Percentiles rank a stretch among this genome's conserved stretches.
Evolutionary conservation across 2,329 filamentous ascomycete species (phyloP).

Genomic region (Chalara sp.): DNA sequence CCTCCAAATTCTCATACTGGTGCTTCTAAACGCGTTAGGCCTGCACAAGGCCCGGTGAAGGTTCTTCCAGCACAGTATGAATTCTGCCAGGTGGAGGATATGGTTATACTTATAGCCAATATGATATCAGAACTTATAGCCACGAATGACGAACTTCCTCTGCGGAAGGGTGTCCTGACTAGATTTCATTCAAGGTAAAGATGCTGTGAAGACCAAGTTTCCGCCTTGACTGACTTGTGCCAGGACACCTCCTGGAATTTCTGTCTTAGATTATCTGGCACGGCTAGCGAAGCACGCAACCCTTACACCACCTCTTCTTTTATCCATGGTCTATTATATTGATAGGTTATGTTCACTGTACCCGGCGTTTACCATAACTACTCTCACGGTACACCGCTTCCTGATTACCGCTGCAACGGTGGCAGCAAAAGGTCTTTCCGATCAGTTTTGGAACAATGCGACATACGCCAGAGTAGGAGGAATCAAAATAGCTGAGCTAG

Average conservation of each 20-base stretch:
- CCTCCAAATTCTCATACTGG: slow-evolving; percentile 3
- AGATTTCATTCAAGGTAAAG: slow-evolving; percentile 85
- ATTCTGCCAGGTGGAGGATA: slow-evolving; percentile 71
- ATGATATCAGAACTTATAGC: slow-evolving; percentile 95
- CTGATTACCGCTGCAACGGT: slow-evolving; percentile 94
- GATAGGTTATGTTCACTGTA: slow-evolving; percentile 90
- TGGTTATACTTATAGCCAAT: slow-evolving; percentile 84
- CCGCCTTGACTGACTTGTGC: not conserved
- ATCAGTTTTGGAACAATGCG: slow-evolving; percentile 97
- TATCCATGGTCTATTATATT: slow-evolving; percentile 99
- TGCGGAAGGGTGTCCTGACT: slow-evolving; percentile 80
- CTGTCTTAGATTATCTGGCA: slow-evolving; percentile 87
- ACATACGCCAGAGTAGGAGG: slow-evolving; percentile 93
- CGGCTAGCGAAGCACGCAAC: slow-evolving; percentile 91
- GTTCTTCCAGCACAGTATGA: slow-evolving; percentile 71
- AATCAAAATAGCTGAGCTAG: slow-evolving; percentile 82
- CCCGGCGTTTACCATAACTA: slow-evolving; percentile 92
- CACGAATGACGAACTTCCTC: slow-evolving; percentile 81
- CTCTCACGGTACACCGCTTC: slow-evolving; percentile 92
- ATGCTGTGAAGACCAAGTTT: slow-evolving; percentile 20
- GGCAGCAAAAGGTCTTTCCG: slow-evolving; percentile 89
- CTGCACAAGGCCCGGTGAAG: slow-evolving; percentile 45
- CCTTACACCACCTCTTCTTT: slow-evolving; percentile 83
- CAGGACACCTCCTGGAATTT: slow-evolving; percentile 73
- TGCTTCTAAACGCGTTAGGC: slow-evolving; percentile 44